phyloP scores from a whole-genome alignment of 306 rosid genomes.

The Cicer chorassanicum region DNA sequence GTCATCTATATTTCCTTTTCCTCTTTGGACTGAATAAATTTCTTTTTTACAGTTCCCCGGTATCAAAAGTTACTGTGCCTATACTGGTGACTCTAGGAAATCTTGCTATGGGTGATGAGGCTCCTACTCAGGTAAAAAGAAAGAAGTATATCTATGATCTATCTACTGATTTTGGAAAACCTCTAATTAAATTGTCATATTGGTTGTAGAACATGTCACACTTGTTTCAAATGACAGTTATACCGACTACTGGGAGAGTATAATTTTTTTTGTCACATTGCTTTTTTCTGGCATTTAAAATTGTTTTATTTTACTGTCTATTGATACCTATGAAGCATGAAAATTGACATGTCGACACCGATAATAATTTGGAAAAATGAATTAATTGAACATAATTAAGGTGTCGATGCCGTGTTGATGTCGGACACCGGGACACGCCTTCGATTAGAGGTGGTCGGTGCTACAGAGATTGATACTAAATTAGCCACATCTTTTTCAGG shows the following conservation, averaged over 20 bases:
- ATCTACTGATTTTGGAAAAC: background rate
- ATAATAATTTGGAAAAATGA: too few species aligned
- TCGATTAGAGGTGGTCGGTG: too few species aligned
- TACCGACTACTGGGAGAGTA: background rate
- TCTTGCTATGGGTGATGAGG: background rate
- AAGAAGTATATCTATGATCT: background rate
- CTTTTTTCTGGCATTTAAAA: background rate
- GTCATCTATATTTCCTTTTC: background rate
- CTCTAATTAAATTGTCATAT: background rate
- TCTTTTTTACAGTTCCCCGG: background rate
- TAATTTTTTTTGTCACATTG: background rate
- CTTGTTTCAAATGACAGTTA: background rate
- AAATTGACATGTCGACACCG: too few species aligned
- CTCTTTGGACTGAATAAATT: background rate
- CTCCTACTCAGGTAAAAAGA: background rate
- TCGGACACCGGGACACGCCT: too few species aligned
- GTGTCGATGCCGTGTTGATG: too few species aligned
- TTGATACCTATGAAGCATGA: background rate
- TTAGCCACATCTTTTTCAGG: slow-evolving; percentile 45
- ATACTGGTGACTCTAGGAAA: background rate
- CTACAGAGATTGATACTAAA: background rate
- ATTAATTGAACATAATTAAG: too few species aligned
- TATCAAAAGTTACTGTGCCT: background rate
- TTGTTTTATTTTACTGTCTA: background rate
- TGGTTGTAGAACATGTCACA: background rate